Percentiles rank a stretch among this genome's conserved stretches.
phyloP scores from a whole-genome alignment of 2,329 filamentous ascomycete species.

The Nigrospora sphaerica region DNA sequence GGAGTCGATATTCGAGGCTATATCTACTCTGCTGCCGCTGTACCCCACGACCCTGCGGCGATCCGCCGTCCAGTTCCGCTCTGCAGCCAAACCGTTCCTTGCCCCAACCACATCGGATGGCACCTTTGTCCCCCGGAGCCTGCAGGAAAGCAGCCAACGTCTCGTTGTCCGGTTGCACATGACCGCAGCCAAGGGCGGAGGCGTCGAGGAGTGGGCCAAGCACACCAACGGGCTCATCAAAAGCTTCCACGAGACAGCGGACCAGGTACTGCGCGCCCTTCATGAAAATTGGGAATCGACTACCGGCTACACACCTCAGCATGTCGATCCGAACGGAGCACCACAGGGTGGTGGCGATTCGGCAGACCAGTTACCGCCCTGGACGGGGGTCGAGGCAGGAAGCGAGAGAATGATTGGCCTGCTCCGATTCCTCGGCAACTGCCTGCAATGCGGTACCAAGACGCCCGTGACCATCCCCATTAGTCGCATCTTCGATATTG shows the following conservation, averaged over 20 bases:
- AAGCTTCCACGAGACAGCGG: constrained; percentile 62
- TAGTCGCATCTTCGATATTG: constrained; percentile 59
- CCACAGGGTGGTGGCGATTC: constrained; percentile 38
- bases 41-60: constrained; percentile 81
- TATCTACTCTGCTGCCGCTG: constrained; percentile 65
- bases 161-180: constrained; percentile 67
- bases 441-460: constrained; percentile 58
- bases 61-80: constrained; percentile 60
- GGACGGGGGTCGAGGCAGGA: constrained; percentile 71
- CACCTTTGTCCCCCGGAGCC: constrained; percentile 38
- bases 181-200: constrained; percentile 73
- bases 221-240: constrained; percentile 54
- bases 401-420: constrained; percentile 61
- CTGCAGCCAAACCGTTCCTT: constrained; percentile 52
- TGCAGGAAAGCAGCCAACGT: constrained; percentile 52
- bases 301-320: constrained; percentile 37
- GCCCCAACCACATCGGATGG: constrained; percentile 54
- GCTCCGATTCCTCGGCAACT: constrained; percentile 56
- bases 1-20: constrained; percentile 63
- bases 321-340: constrained; percentile 36
- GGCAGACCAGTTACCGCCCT: constrained; percentile 52
- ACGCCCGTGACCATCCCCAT: constrained; percentile 60
- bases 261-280: constrained; percentile 71
- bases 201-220: constrained; percentile 71
- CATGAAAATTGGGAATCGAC: constrained; percentile 75